A percentile compares a stretch with the other conserved stretches of the same genome.
phyloP scores from a whole-genome alignment of 805 yeast genomes.

The Brettanomyces custersianus region DNA sequence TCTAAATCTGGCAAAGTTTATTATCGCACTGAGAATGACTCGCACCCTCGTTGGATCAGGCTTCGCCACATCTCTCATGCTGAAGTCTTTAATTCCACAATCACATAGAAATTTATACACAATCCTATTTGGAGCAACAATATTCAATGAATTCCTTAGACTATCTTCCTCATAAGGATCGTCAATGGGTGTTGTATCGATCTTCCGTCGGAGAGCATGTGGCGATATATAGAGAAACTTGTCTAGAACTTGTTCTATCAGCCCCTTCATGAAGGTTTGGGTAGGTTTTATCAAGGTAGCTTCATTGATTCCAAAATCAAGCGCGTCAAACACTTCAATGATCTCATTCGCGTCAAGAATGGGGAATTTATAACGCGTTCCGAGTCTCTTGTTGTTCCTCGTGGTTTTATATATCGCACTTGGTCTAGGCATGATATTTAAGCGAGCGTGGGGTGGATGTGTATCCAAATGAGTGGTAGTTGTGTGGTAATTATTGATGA shows the following conservation, averaged over 20 bases:
- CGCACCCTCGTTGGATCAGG: slow-evolving; percentile 67
- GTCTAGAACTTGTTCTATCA: slow-evolving; percentile 27
- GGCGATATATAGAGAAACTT: slow-evolving; percentile 26
- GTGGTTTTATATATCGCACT: slow-evolving; percentile 26
- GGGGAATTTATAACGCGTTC: slow-evolving; percentile 25
- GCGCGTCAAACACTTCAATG: slow-evolving; percentile 18
- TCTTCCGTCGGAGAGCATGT: slow-evolving; percentile 17
- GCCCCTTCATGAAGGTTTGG: slow-evolving; percentile 22
- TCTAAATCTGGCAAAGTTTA: slow-evolving; percentile 77
- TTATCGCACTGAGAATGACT: slow-evolving; percentile 69
- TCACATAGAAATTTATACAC: slow-evolving; percentile 54
- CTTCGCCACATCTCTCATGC: slow-evolving; percentile 60
- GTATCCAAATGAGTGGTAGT: background rate
- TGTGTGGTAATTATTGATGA: background rate
- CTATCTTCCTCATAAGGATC: slow-evolving; percentile 6
- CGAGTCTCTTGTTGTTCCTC: slow-evolving; percentile 12
- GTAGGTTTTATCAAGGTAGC: slow-evolving; percentile 24
- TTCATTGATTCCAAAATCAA: slow-evolving; percentile 23
- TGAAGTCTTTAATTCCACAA: slow-evolving; percentile 74
- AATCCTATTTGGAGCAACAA: slow-evolving; percentile 50
- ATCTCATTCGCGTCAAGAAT: slow-evolving; percentile 22
- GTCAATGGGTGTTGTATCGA: slow-evolving; percentile 15
- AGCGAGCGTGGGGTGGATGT: background rate
- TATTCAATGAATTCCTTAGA: slow-evolving; percentile 32
- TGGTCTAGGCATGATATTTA: slow-evolving; percentile 25